Conservation (phyloP, 305 asterid species). For the Fraxinus platypoda region DNA sequence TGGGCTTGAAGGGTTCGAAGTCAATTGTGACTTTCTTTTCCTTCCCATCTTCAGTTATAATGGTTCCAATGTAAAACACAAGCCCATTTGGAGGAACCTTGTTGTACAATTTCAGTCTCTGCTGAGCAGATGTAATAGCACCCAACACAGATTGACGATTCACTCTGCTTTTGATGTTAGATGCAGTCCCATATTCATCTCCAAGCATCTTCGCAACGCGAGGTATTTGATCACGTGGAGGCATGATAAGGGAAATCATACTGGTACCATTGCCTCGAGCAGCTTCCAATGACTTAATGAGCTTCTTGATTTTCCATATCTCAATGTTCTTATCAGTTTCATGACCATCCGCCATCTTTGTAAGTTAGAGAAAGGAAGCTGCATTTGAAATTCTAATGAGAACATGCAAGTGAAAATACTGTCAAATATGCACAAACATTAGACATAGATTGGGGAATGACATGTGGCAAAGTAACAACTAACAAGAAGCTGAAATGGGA, state of each 20-base stretch:
- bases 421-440: neutral
- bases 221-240: constrained; percentile 69
- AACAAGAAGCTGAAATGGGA: neutral
- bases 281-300: constrained; percentile 62
- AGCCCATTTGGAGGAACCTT: constrained; percentile 71
- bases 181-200: constrained; percentile 72
- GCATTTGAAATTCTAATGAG: neutral
- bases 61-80: constrained; percentile 68
- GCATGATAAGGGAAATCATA: constrained; percentile 75
- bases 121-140: constrained; percentile 74
- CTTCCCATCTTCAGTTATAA: constrained; percentile 69
- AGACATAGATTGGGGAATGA: neutral
- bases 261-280: constrained; percentile 80
- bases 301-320: constrained; percentile 73
- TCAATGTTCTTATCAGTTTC: constrained; percentile 67
- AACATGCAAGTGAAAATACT: neutral
- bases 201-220: constrained; percentile 76
- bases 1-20: constrained; percentile 70
- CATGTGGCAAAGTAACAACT: neutral
- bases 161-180: constrained; percentile 67
- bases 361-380: neutral
- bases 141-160: constrained; percentile 71
- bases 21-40: constrained; percentile 70
- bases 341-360: constrained; percentile 42
- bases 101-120: constrained; percentile 58